These are phyloP conservation scores for Mortierella sp. DNA, from an alignment of 371 early-diverging fungal species.

Conservation along the genomic window DNA sequence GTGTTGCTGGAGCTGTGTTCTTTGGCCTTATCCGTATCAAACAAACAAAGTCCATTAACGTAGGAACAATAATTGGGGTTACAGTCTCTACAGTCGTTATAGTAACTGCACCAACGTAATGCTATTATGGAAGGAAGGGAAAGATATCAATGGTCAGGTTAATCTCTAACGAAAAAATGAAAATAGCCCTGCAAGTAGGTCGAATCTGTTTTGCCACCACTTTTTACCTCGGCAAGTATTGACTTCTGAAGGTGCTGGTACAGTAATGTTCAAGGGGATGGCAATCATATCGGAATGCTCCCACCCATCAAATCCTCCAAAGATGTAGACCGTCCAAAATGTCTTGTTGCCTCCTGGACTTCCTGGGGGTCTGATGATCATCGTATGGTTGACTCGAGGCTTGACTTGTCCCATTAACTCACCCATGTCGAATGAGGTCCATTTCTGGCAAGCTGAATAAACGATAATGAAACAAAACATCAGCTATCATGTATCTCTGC, in stretches of 20 bases:
- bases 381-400: slow-evolving; percentile 7
- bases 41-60: slow-evolving; percentile 4
- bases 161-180: background rate
- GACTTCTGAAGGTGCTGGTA: slow-evolving; percentile 14
- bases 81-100: slow-evolving; percentile 9
- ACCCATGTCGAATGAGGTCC: background rate
- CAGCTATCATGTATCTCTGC: background rate
- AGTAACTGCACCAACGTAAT: slow-evolving; percentile 42
- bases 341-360: slow-evolving; percentile 6
- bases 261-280: background rate
- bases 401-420: background rate
- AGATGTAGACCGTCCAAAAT: slow-evolving; percentile 3
- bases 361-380: slow-evolving; percentile 9
- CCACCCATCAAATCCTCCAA: slow-evolving; percentile 13
- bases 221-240: slow-evolving; percentile 58
- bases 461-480: background rate
- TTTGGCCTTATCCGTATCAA: slow-evolving; percentile 14
- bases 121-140: slow-evolving; percentile 33
- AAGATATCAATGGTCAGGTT: background rate
- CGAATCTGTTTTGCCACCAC: background rate
- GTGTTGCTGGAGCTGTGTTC: too few species aligned
- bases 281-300: slow-evolving; percentile 1
- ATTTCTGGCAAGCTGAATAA: slow-evolving; percentile 4
- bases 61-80: slow-evolving; percentile 12
- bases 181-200: background rate